Evolutionary conservation across 306 rosid species (phyloP).

Genomic region (Vigna unguiculata): DNA sequence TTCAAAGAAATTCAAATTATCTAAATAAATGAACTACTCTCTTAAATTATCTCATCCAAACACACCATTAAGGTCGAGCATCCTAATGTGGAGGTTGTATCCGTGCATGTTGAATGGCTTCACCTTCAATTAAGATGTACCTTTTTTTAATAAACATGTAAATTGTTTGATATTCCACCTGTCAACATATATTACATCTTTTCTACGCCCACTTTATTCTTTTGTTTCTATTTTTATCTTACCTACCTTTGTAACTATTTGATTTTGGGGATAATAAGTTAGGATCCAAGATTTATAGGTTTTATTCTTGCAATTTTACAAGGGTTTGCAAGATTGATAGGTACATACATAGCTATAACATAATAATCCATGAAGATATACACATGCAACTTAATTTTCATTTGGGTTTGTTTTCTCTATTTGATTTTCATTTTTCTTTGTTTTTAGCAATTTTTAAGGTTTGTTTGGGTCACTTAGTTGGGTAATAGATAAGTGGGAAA

Average conservation of each 20-base stretch:
- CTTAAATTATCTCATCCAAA: no score
- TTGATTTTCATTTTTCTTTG: neutral
- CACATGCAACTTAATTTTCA: slow-evolving; percentile 49
- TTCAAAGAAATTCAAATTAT: no score
- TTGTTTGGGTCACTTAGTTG: slow-evolving; percentile 36
- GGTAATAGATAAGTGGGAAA: slow-evolving; percentile 32
- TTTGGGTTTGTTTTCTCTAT: slow-evolving; percentile 42
- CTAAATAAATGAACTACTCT: no score
- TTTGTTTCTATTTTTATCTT: slow-evolving; percentile 39
- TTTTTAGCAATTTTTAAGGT: slow-evolving; percentile 34
- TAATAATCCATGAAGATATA: neutral
- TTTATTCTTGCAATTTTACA: slow-evolving; percentile 38
- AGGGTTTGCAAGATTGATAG: slow-evolving; percentile 42
- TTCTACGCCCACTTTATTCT: slow-evolving; percentile 49
- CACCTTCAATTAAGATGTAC: no score
- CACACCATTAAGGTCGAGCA: no score
- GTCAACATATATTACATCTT: slow-evolving; percentile 34
- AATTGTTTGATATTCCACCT: slow-evolving; percentile 39
- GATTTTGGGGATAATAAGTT: slow-evolving; percentile 43
- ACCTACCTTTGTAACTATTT: slow-evolving; percentile 7
- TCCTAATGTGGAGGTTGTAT: no score
- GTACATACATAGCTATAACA: slow-evolving; percentile 13
- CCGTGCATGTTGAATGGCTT: no score
- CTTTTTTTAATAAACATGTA: no score
- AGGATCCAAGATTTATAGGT: slow-evolving; percentile 40